Evolutionary conservation across 768 basidiomycete genomes (phyloP).

Genomic region (Sistotremastrum niveocremeum): DNA sequence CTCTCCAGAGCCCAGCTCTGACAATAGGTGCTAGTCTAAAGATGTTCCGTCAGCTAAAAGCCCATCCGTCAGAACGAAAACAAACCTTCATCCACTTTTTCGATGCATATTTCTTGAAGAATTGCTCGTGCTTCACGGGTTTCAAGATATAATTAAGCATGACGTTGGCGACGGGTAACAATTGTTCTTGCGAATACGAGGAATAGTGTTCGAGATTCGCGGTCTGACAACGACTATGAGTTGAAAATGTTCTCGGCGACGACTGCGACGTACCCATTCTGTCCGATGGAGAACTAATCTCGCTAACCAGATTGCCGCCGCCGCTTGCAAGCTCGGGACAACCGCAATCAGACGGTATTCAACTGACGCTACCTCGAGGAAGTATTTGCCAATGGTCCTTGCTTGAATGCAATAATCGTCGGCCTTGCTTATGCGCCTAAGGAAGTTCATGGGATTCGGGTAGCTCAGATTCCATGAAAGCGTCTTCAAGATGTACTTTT

Average conservation of each 20-base stretch:
- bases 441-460: conserved; percentile 82
- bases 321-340: conserved; percentile 69
- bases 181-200: conserved; percentile 64
- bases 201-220: conserved; percentile 82
- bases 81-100: conserved; percentile 75
- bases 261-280: conserved; percentile 62
- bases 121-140: conserved; percentile 56
- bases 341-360: conserved; percentile 67
- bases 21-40: conserved; percentile 69
- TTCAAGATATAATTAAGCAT: conserved; percentile 83
- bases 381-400: conserved; percentile 80
- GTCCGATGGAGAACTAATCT: conserved; percentile 64
- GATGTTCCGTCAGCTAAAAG: background rate
- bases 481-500: conserved; percentile 76
- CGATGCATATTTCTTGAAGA: conserved; percentile 80
- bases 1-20: conserved; percentile 72
- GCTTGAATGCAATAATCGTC: conserved; percentile 81
- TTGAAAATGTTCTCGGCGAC: background rate
- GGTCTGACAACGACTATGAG: conserved; percentile 33
- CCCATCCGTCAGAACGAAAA: background rate
- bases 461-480: conserved; percentile 77
- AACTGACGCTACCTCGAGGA: conserved; percentile 74
- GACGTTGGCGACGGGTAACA: conserved; percentile 69
- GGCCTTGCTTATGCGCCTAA: conserved; percentile 83
- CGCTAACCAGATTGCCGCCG: conserved; percentile 79